Evolutionary conservation across 768 basidiomycete genomes (phyloP), one percentile per base, ranked within the genome.

Genomic region (Strobilomyces dryophilus): DNA sequence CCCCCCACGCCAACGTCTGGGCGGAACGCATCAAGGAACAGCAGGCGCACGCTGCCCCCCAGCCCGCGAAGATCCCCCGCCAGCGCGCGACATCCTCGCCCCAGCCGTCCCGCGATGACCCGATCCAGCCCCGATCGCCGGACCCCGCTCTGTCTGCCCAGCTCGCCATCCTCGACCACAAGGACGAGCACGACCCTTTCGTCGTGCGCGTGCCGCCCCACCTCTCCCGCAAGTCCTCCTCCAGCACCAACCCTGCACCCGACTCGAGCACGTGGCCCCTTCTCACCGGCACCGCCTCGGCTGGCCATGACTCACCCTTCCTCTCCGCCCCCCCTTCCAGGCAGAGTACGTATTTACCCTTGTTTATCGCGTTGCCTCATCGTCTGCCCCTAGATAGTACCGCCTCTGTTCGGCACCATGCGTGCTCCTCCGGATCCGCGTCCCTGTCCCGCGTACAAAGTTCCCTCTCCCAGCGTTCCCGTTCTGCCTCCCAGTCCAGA

Each of bases 401-500:
- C 5, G 54, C 68, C 43, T 67, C 68, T 45, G 49, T 66, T 54
- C 66, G 60, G 59, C 68, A 58, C 56, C 57, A 62, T 57, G 59
- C 51, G 17, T 54, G 54, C 49, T 69, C 74, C n/a, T 62, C 71
- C 15, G 55, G 62, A 8, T 73, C 76, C 14, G 56, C 54, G 26
- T 66, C 64, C n/a, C 44, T 58, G 11, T 67, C 72, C 6, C 67
- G 71, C 35, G 65, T 68, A 12, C 78, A 74, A n/a, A 76, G 72
- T 61, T 64, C 56, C 14, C 45, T 68, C 47, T 63, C 68, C 12
- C 48, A 67, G 18, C 42, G 51, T 41, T 64, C 74, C 24, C 55
- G 66, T 9, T 77, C 77, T 11, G 61, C 65, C 8, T 66, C 76
- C 5, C 77, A 79, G 6, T 80, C 80, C 14, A 71, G 73, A 47